phyloP scores from a whole-genome alignment of 768 basidiomycete species.

The Pholiota microspora region DNA sequence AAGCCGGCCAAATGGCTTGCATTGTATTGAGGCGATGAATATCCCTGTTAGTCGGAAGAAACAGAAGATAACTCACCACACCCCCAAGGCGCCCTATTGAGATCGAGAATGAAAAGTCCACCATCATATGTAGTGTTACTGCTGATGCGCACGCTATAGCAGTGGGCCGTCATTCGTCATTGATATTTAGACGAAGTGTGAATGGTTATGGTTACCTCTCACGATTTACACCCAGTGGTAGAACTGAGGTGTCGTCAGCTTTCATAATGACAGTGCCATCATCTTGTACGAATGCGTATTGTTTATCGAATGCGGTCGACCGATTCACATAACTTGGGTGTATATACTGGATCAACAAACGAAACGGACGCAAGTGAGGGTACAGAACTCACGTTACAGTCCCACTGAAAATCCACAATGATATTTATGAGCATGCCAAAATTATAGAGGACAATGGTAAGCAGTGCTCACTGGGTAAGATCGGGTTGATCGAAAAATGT shows the following conservation, averaged over 20 bases:
- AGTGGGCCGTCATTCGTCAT: conserved; percentile 58
- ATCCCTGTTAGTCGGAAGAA: not conserved
- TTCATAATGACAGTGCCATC: conserved; percentile 72
- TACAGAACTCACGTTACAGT: conserved; percentile 1
- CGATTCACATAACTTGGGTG: conserved; percentile 48
- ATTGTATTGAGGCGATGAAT: not conserved
- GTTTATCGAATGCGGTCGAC: conserved; percentile 49
- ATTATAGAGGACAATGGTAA: not conserved
- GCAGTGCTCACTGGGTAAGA: not conserved
- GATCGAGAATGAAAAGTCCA: conserved; percentile 83
- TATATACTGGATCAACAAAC: too few species aligned
- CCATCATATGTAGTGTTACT: conserved; percentile 64
- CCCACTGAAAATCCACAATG: not conserved
- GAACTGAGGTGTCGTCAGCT: conserved; percentile 64
- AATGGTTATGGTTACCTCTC: too few species aligned
- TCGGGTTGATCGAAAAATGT: conserved; percentile 4
- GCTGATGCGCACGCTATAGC: conserved; percentile 73
- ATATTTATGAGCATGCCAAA: not conserved
- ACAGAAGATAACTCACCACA: conserved; percentile 55
- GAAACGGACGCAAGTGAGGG: not conserved
- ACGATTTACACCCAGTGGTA: conserved; percentile 54
- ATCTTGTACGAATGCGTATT: conserved; percentile 55
- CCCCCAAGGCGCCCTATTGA: conserved; percentile 85
- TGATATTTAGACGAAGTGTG: too few species aligned
- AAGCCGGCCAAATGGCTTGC: conserved; percentile 80